Percentiles rank a stretch among this genome's conserved stretches.
phyloP scores from a whole-genome alignment of 768 basidiomycete genomes.

The Cystofilobasidium capitatum region DNA sequence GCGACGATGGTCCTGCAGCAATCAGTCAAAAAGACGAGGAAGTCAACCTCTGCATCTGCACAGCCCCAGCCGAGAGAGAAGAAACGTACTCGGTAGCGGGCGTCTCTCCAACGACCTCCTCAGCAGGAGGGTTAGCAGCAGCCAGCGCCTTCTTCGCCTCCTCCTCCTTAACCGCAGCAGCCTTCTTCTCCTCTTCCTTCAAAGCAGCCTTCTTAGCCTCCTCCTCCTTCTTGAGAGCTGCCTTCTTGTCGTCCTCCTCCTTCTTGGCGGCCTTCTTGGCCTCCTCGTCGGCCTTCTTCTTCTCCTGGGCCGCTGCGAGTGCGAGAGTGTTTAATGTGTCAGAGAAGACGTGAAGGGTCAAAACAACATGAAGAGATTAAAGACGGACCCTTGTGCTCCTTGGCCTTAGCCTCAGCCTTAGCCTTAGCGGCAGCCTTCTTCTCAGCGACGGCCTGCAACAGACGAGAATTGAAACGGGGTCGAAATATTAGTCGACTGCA shows the following conservation, averaged over 20 bases:
- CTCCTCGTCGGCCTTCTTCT: conserved; percentile 10
- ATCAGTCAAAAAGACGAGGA: neutral
- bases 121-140: neutral
- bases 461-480: no score
- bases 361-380: neutral
- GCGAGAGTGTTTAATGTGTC: neutral
- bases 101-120: neutral
- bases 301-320: conserved; percentile 3
- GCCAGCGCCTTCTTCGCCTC: no score
- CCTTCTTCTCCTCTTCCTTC: neutral
- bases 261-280: conserved; percentile 5
- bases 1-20: neutral
- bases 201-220: neutral
- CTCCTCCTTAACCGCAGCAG: neutral
- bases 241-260: neutral
- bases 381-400: neutral
- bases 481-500: no score
- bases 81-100: neutral
- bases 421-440: conserved; percentile 8
- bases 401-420: neutral
- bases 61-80: no score
- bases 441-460: neutral
- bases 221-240: neutral
- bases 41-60: neutral
- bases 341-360: neutral